Base-by-base conservation (phyloP, 179 eudicot genomes). In the Silene noctiflora region DNA sequence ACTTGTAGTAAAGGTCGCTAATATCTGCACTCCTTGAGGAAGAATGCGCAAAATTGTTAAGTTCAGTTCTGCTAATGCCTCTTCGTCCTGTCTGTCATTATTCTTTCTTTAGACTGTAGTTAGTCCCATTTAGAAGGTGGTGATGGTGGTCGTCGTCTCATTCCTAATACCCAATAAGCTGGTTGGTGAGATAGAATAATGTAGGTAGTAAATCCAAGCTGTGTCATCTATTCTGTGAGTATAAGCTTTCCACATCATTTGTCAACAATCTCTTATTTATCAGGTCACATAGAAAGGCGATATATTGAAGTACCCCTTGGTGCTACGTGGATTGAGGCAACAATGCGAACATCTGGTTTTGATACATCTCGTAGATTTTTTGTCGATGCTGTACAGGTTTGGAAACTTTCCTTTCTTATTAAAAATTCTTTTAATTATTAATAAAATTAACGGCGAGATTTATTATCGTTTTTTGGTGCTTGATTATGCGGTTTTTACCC, bases 301-400 rank as follows among this genome's bases (percentile, higher is more conserved):
- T 96, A 80, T 82, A 84, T 96, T 74, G 91, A 89, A 83, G 98
- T 91, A 62, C 99, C 99, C 68, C 81, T 81, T 85, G 97, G 98
- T 21, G 92, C 99, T 72, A 88, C 87, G 19, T 96, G 98, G 99
- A 89, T 87, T 78, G 99, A 96, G 89, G 93, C 91, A 68, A 93
- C 97, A 42, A 90, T 96, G 98, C 90, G 93, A 48, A 81, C 96
- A 48, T 91, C 94, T 59, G 98, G 97, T 39, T 91, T 93, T 81
- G 93, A 88, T 79, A 90, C 98, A 42, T 85, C 90, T 80, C 90
- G 98, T 69, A 93, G 84, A 86, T 96, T 96, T 80, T 91, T 87
- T 68, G 77, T 96, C 69, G 96, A 96, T 73, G 79, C 91, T 75
- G 87, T 93, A 82, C 99, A 96, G 99, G 99, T 96, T 53, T 64